Conservation (phyloP, 768 basidiomycete genomes). For the Lactarius sp. region DNA sequence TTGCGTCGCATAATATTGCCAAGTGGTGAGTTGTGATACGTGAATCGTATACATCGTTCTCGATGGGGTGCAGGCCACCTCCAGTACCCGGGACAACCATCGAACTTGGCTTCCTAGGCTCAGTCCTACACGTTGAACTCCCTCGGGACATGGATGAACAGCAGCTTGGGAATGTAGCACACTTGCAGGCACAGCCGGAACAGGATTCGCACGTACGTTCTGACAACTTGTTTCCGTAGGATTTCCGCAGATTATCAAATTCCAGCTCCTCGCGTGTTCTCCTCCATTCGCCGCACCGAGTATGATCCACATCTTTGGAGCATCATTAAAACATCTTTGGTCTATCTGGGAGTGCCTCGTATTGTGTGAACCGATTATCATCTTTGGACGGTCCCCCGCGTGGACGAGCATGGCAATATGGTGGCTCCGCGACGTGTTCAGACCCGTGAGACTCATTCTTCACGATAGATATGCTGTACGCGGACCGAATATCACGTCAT, state of each 20-base stretch:
- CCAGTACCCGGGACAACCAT: conserved; percentile 59
- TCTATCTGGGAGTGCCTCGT: conserved; percentile 93
- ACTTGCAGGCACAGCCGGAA: conserved; percentile 16
- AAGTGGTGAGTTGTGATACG: conserved; percentile 55
- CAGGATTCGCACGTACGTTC: conserved; percentile 22
- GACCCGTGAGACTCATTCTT: conserved; percentile 53
- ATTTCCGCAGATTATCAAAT: not conserved
- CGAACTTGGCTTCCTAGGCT: conserved; percentile 82
- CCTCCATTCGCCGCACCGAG: conserved; percentile 50
- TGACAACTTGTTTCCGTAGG: not conserved
- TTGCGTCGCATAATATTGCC: conserved; percentile 80
- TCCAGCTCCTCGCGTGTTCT: conserved; percentile 63
- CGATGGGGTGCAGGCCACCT: conserved; percentile 63
- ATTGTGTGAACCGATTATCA: conserved; percentile 82
- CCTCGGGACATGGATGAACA: conserved; percentile 67
- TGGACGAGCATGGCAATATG: conserved; percentile 84
- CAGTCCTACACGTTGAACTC: conserved; percentile 65
- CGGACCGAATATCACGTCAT: not conserved
- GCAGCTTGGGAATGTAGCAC: conserved; percentile 54
- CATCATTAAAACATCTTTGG: conserved; percentile 64
- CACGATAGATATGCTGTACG: not conserved
- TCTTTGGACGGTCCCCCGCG: conserved; percentile 75
- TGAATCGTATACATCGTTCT: conserved; percentile 11
- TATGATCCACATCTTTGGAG: conserved; percentile 57
- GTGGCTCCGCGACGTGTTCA: conserved; percentile 85